A percentile compares a stretch with the other conserved stretches of the same genome.
These are phyloP conservation scores for Cubamyces sp. DNA, from an alignment of 768 basidiomycete species.

Conservation along the genomic window DNA sequence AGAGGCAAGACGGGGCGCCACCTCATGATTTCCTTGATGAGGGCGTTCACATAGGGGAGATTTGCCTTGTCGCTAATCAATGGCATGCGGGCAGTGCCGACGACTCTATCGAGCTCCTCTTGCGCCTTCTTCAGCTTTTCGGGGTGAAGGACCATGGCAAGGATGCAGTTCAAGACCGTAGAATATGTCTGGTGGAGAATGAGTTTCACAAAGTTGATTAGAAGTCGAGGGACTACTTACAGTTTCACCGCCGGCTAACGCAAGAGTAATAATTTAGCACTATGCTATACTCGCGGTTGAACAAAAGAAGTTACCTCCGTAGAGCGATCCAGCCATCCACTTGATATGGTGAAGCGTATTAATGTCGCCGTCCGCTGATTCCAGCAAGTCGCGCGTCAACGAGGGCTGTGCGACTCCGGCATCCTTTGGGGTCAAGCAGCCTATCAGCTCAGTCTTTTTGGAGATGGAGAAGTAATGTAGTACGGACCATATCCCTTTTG, in stretches of 20 bases:
- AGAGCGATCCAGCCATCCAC: slow-evolving; percentile 12
- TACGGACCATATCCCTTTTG: slow-evolving; percentile 29
- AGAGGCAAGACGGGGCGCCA: slow-evolving; percentile 40
- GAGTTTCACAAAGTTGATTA: too few relatives aligned
- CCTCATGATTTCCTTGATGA: slow-evolving; percentile 33
- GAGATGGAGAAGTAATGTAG: too few relatives aligned
- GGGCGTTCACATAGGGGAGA: slow-evolving; percentile 30
- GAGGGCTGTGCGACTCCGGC: slow-evolving; percentile 26
- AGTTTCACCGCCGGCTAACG: too few relatives aligned
- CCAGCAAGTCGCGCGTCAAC: slow-evolving; percentile 20
- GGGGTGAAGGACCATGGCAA: slow-evolving; percentile 42
- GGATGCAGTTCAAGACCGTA: slow-evolving; percentile 36
- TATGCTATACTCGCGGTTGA: too few relatives aligned
- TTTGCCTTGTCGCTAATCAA: slow-evolving; percentile 21
- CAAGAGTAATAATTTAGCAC: too few relatives aligned
- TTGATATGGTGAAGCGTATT: slow-evolving; percentile 10
- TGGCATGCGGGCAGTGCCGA: slow-evolving; percentile 31
- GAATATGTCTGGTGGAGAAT: slow-evolving; percentile 28
- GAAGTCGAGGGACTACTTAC: too few relatives aligned
- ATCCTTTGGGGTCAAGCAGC: background rate
- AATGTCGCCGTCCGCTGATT: slow-evolving; percentile 15
- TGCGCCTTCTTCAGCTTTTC: slow-evolving; percentile 31
- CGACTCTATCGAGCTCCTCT: slow-evolving; percentile 33
- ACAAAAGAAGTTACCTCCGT: slow-evolving; percentile 11
- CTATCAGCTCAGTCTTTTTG: too few relatives aligned